Base-by-base conservation (phyloP, 176 grass and related monocot genomes). In the Bolboschoenus planiculmis region DNA sequence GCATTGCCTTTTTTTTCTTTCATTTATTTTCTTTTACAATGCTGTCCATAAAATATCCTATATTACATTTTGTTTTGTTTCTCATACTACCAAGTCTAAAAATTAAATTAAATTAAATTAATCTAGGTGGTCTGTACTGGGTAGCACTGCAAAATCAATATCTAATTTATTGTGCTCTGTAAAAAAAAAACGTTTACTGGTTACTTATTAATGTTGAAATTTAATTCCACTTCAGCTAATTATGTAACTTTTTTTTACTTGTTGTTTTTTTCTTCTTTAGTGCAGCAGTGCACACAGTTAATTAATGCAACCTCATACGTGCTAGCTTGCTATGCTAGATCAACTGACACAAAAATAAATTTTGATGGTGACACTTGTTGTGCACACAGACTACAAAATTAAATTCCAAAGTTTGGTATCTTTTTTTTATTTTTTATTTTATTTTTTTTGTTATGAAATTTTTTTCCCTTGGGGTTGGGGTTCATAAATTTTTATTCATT, bases 211-310 rank as follows among this genome's bases (percentile, higher is more conserved):
- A 66, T 67, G 16, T 20, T 36, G 62, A 65, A n/a, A 29, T 65
- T 66, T 66, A 66, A 67, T 67, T 36, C 5, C 33, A 67, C 63
- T 36, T 67, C 63, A 66, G 62, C 62, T 66, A 34, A n/a, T n/a
- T n/a, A 65, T 65, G 61, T 34, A 18, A 36, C 13, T 18, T 51
- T 13, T 2, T 51, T 51, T 1, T 51, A 6, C 20, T 66, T 14
- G 11, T 66, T 35, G 14, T 8, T 8, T 11, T 33, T 33, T 66
- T 18, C 4, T 66, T 35, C 36, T 35, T 36, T 16, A 16, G 62
- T 35, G 30, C 61, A 18, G 61, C n/a, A 64, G 61, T 16, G 29
- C 61, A 18, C 33, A 66, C n/a, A n/a, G n/a, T n/a, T n/a, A n/a
- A 16, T 35, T 20, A 66, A 66, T 66, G 62, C 62, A 66, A 66